phyloP scores from a whole-genome alignment of 1,284 basidiomycete species.

The Exobasidium cylindrosporum region DNA sequence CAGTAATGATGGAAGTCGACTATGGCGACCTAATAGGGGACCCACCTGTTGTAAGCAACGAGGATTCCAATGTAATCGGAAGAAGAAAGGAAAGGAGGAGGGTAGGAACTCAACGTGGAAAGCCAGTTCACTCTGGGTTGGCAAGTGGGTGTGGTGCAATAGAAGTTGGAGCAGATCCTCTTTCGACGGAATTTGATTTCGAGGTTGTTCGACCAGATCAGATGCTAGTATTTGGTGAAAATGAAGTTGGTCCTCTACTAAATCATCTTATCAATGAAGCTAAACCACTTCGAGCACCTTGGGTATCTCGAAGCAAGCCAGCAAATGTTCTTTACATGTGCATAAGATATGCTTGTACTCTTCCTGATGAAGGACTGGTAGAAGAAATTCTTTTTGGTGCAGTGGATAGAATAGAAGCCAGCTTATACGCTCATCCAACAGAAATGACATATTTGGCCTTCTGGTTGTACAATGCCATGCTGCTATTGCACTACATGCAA shows the following conservation, averaged over 20 bases:
- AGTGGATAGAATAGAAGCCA: conserved; percentile 85
- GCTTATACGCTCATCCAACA: conserved; percentile 68
- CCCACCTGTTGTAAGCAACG: conserved; percentile 4
- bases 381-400: conserved; percentile 87
- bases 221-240: conserved; percentile 86
- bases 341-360: conserved; percentile 69
- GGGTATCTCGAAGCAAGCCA: conserved; percentile 52
- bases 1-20: conserved; percentile 42
- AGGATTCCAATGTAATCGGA: not conserved
- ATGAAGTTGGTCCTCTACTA: conserved; percentile 72
- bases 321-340: conserved; percentile 60
- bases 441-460: conserved; percentile 83
- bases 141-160: conserved; percentile 43
- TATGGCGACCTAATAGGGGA: conserved; percentile 31
- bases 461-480: conserved; percentile 87
- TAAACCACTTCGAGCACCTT: conserved; percentile 60
- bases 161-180: conserved; percentile 39
- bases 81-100: not conserved
- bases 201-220: conserved; percentile 34
- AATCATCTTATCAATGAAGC: conserved; percentile 71
- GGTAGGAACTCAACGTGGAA: conserved; percentile 14
- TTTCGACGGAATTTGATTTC: conserved; percentile 43
- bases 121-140: conserved; percentile 23
- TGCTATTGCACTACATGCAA: conserved; percentile 84
- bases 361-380: conserved; percentile 59